phyloP scores from a whole-genome alignment of 805 yeast species.

The Torulaspora gathmanii region DNA sequence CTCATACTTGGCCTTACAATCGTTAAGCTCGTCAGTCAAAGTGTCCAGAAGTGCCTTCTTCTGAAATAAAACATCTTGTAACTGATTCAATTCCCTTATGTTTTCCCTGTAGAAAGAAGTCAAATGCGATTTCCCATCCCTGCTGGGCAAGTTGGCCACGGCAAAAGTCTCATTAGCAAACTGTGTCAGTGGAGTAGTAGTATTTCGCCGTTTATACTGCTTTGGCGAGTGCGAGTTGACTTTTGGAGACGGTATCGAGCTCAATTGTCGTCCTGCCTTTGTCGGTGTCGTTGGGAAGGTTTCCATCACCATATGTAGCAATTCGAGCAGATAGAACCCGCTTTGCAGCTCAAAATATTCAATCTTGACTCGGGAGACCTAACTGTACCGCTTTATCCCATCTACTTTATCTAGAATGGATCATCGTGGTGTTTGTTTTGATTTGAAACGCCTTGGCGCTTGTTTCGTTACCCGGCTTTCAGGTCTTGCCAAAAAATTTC shows the following conservation, averaged over 20 bases:
- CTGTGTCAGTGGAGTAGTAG: slow-evolving; percentile 7
- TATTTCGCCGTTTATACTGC: slow-evolving; percentile 13
- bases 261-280: slow-evolving; percentile 5
- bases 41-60: slow-evolving; percentile 27
- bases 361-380: too few species aligned
- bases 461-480: slow-evolving; percentile 3
- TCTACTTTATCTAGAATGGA: background rate
- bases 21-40: slow-evolving; percentile 24
- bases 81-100: slow-evolving; percentile 28
- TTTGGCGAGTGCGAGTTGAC: slow-evolving; percentile 17
- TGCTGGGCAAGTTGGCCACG: background rate
- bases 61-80: slow-evolving; percentile 26
- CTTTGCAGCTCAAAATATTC: too few species aligned
- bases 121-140: slow-evolving; percentile 17
- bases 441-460: background rate
- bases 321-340: too few species aligned
- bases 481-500: slow-evolving; percentile 10
- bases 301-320: slow-evolving; percentile 4
- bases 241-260: slow-evolving; percentile 25
- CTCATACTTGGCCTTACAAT: slow-evolving; percentile 19
- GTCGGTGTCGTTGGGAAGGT: slow-evolving; percentile 21
- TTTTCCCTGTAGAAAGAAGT: slow-evolving; percentile 33
- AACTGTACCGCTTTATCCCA: background rate
- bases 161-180: background rate
- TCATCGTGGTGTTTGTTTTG: slow-evolving; percentile 5